Base-by-base conservation (phyloP, 2,329 filamentous ascomycete species). In the Claviceps sp. region DNA sequence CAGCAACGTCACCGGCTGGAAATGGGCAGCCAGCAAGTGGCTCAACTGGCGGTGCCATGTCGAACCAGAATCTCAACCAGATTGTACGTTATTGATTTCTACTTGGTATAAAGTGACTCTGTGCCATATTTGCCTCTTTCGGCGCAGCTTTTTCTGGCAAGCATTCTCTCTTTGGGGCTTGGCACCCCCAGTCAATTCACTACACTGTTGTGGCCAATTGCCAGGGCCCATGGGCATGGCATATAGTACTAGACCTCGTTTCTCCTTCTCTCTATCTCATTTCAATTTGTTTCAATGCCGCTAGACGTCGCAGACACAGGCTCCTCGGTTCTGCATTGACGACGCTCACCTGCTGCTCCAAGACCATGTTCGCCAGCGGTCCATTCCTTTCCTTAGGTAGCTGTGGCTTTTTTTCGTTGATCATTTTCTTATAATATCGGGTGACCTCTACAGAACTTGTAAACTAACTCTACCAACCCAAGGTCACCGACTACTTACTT, bases 41-140 rank as follows among this genome's bases (percentile, higher is more conserved):
- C 34, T 56, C 69, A 2, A 61, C 69, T 5, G 61, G 56, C 7
- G 57, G 60, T 19, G 66, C 70, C 10, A 83, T 89, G 70, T 89
- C 85, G 2, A 89, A 91, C 56, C 88, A 94, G 62, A 95, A 96
- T 64, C 69, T 96, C 1, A 97, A 97, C 62, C 89, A 95, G 60
- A 97, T 97, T 68, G 91, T 96, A 77, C 78, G 90, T 50, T 46
- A 7, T 19, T 77, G 78, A 90, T 45, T 19, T 11, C 17, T 17
- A 2, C 30, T 30, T 39, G 37, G 3, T 6, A 4, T n/a, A 1
- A 38, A 39, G 30, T 47, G n/a, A 22, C 16, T 6, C 6, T 38
- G 45, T n/a, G 26, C 11, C 30, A 13, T 74, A 49, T 38, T 50
- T 45, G 2, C 4, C 42, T 37, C 48, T 30, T 17, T 26, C 10